Percentiles rank a stretch among this genome's conserved stretches.
These are phyloP conservation scores for Choanephora cucurbitarum DNA, from an alignment of 371 early-diverging fungal genomes.

Conservation along the genomic window DNA sequence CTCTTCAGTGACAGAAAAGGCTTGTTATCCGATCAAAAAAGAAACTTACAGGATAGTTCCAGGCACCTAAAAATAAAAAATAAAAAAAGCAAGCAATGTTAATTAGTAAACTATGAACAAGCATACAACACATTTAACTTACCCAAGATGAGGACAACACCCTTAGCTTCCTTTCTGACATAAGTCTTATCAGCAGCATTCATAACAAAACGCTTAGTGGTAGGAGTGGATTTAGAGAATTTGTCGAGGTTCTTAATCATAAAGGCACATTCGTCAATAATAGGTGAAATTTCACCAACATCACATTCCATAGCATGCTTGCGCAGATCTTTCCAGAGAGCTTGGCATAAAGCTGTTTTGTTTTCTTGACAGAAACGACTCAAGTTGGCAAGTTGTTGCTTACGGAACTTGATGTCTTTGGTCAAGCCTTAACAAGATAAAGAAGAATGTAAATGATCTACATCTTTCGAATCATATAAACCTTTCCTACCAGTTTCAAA, in stretches of 20 bases:
- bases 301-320: conserved; percentile 56
- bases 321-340: conserved; percentile 71
- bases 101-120: background rate
- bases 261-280: conserved; percentile 72
- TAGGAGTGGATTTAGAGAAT: conserved; percentile 29
- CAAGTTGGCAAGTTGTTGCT: conserved; percentile 72
- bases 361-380: conserved; percentile 70
- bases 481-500: conserved; percentile 44
- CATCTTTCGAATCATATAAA: background rate
- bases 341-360: conserved; percentile 57
- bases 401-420: conserved; percentile 63
- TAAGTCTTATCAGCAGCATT: conserved; percentile 44
- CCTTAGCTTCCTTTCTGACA: conserved; percentile 72
- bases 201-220: conserved; percentile 36
- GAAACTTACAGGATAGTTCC: conserved; percentile 84
- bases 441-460: background rate
- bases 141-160: conserved; percentile 76
- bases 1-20: background rate
- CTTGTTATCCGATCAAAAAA: background rate
- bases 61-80: conserved; percentile 55
- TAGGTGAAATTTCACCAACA: conserved; percentile 61
- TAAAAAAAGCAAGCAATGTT: conserved; percentile 1
- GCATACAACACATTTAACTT: conserved; percentile 2
- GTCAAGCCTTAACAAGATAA: conserved; percentile 48
- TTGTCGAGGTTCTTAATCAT: conserved; percentile 48